phyloP scores from a whole-genome alignment of 345 rosid species.

The Acer campestre region DNA sequence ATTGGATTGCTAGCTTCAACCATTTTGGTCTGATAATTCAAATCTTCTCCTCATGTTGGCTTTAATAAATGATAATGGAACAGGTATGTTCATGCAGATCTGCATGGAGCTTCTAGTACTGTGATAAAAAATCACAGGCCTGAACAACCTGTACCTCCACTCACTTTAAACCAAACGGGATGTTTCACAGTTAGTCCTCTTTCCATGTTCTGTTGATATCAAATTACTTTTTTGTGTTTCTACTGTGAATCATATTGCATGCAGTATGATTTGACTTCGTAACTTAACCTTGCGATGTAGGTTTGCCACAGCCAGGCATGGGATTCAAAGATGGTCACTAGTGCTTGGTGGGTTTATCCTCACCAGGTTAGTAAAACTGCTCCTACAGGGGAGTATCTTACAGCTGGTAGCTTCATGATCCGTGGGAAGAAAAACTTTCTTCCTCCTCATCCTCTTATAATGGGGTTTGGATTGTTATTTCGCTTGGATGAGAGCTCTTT shows the following conservation, averaged over 20 bases:
- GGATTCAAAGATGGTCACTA: constrained; percentile 97
- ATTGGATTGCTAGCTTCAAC: constrained; percentile 4
- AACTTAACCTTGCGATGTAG: constrained; percentile 38
- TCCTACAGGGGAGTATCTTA: constrained; percentile 99
- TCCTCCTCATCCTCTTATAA: constrained; percentile 95
- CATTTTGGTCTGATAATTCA: background rate
- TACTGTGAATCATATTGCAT: constrained; percentile 2
- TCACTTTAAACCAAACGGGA: constrained; percentile 96
- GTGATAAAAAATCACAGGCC: constrained; percentile 93
- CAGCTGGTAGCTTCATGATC: constrained; percentile 98
- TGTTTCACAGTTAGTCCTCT: constrained; percentile 69
- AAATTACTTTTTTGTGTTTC: constrained; percentile 2
- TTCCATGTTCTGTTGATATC: background rate
- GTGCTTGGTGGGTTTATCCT: constrained; percentile 99
- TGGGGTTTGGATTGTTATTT: constrained; percentile 97
- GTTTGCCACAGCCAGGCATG: constrained; percentile 99
- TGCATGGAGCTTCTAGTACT: constrained; percentile 98
- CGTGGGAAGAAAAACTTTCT: constrained; percentile 97
- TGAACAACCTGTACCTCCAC: constrained; percentile 89
- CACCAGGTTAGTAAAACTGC: constrained; percentile 99
- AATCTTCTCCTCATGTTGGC: constrained; percentile 5
- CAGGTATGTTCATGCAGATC: constrained; percentile 96
- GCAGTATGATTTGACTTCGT: constrained; percentile 14
- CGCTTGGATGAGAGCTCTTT: constrained; percentile 98
- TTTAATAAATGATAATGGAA: constrained; percentile 29